Evolutionary conservation across 2,329 filamentous ascomycete genomes (phyloP).

Genomic region (Blastomyces percursus): DNA sequence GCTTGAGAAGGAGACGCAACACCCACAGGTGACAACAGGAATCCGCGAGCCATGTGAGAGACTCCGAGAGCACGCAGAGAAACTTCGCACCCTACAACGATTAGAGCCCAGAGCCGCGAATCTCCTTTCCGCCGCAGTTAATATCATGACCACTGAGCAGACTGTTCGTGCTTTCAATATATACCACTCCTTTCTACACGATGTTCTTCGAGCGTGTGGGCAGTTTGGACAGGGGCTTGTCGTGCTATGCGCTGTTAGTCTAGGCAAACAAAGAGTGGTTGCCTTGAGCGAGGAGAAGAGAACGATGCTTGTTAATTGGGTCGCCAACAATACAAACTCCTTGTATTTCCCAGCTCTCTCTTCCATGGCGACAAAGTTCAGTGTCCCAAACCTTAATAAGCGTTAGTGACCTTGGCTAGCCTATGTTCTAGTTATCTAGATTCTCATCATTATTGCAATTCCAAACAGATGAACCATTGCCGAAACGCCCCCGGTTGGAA

Average conservation of each 20-base stretch:
- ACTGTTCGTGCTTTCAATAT: neutral
- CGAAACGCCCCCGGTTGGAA: neutral
- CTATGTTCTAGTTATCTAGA: neutral
- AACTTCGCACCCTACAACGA: slow-evolving; percentile 1
- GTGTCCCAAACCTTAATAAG: neutral
- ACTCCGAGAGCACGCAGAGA: neutral
- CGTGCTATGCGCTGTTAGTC: neutral
- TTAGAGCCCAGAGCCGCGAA: neutral
- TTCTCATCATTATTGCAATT: neutral
- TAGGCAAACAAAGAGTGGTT: neutral
- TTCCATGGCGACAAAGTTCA: neutral
- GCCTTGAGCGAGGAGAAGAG: neutral
- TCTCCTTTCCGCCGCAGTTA: neutral
- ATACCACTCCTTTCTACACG: neutral
- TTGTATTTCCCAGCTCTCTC: neutral
- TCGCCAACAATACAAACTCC: neutral
- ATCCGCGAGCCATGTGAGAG: neutral
- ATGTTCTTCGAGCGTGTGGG: neutral
- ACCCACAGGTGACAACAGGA: neutral
- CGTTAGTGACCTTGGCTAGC: neutral
- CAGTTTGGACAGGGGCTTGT: neutral
- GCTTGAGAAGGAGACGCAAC: neutral
- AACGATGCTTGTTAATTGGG: neutral
- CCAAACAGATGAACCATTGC: slow-evolving; percentile 1
- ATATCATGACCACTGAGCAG: neutral